Evolutionary conservation across 257 asterid species (phyloP).

Genomic region (Gardenia jasminoides): DNA sequence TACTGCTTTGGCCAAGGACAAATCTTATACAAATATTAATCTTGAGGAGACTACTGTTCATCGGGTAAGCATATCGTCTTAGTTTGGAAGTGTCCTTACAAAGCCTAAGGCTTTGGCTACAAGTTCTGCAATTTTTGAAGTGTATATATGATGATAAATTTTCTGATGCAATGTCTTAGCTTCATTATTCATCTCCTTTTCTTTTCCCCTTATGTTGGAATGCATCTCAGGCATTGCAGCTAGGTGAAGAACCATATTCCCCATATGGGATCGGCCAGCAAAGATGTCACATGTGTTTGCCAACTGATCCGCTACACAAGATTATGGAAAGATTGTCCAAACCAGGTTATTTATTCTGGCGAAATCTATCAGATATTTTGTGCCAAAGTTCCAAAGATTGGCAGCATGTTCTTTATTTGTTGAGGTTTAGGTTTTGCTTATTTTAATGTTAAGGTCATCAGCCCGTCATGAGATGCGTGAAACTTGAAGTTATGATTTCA

Average conservation of each 20-base stretch:
- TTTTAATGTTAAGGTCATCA: not conserved
- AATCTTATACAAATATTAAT: slow-evolving; percentile 64
- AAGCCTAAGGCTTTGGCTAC: not conserved
- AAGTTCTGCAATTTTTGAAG: not conserved
- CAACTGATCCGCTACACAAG: slow-evolving; percentile 68
- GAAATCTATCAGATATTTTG: not conserved
- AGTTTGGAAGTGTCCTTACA: no score
- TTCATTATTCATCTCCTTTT: not conserved
- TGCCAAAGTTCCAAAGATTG: not conserved
- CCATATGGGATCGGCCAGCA: slow-evolving; percentile 49
- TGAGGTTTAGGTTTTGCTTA: not conserved
- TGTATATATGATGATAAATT: not conserved
- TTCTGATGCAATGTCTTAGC: not conserved
- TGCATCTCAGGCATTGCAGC: slow-evolving; percentile 69
- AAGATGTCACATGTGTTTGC: slow-evolving; percentile 91
- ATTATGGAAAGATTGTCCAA: slow-evolving; percentile 78
- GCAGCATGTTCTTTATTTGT: not conserved
- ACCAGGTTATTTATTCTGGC: slow-evolving; percentile 57
- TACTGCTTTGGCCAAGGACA: slow-evolving; percentile 91
- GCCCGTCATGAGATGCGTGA: not conserved
- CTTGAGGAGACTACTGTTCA: slow-evolving; percentile 82
- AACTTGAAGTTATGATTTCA: slow-evolving; percentile 23
- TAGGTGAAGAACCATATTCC: slow-evolving; percentile 74
- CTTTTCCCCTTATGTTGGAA: not conserved
- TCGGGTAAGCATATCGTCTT: slow-evolving; percentile 39